Evolutionary conservation across 2,329 filamentous ascomycete genomes (phyloP).

Genomic region (Colletotrichum tamarilloi): DNA sequence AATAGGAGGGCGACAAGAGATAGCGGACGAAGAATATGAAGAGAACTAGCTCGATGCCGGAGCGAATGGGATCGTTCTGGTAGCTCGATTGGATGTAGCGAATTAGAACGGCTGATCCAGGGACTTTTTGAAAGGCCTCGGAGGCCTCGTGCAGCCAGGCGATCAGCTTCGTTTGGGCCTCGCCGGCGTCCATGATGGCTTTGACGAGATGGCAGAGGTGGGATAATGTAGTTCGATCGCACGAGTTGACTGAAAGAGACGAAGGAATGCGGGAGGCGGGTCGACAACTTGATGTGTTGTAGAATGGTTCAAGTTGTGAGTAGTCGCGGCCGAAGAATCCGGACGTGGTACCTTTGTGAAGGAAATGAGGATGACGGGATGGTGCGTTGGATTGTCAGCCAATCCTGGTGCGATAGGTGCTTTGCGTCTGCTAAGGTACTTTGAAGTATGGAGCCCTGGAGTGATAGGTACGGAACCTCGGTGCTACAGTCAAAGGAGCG

Average conservation of each 20-base stretch:
- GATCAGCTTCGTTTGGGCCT: conserved; percentile 66
- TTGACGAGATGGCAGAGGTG: not conserved
- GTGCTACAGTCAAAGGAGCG: not conserved
- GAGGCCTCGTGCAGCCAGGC: conserved; percentile 63
- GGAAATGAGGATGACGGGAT: not conserved
- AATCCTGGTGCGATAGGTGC: not conserved
- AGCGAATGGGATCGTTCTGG: conserved; percentile 95
- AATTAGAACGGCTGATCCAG: conserved; percentile 92
- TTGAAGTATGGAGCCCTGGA: not conserved
- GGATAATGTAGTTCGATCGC: not conserved
- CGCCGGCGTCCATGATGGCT: conserved; percentile 70
- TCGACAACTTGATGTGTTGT: not conserved
- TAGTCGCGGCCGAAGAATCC: not conserved
- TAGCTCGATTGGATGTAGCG: conserved; percentile 98
- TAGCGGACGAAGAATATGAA: conserved; percentile 97
- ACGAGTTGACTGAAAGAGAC: not conserved
- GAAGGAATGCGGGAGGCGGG: not conserved
- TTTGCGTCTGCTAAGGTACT: not conserved
- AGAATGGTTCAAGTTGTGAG: not conserved
- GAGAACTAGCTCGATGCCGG: conserved; percentile 90
- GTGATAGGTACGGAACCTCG: not conserved
- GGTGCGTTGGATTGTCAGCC: not conserved
- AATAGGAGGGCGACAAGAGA: conserved; percentile 90
- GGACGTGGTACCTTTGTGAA: not conserved
- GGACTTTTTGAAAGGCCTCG: conserved; percentile 85